These are phyloP conservation scores for Pezicula neosporulosa DNA, from an alignment of 2,329 filamentous ascomycete species.

Conservation along the genomic window DNA sequence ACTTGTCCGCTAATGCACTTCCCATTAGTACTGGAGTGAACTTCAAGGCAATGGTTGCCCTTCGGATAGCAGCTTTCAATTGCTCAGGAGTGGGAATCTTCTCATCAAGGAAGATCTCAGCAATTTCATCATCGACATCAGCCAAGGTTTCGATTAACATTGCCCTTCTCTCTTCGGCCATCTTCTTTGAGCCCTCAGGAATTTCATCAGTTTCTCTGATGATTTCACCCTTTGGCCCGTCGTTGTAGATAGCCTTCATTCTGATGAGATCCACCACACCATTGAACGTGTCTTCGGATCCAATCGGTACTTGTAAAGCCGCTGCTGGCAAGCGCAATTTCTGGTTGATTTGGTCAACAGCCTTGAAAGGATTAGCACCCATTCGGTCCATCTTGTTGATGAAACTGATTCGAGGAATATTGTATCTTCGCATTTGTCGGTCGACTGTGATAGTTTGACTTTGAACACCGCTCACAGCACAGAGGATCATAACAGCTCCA, in stretches of 20 bases:
- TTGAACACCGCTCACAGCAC: conserved; percentile 94
- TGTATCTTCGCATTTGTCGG: conserved; percentile 97
- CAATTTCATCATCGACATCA: conserved; percentile 97
- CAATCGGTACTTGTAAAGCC: conserved; percentile 92
- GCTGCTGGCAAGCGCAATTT: conserved; percentile 93
- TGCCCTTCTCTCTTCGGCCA: conserved; percentile 78
- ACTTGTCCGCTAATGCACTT: conserved; percentile 90
- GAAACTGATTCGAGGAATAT: conserved; percentile 91
- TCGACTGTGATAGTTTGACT: conserved; percentile 98
- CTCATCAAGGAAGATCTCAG: conserved; percentile 91
- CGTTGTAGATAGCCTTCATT: conserved; percentile 92
- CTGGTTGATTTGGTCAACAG: conserved; percentile 93
- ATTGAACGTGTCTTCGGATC: conserved; percentile 84
- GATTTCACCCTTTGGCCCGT: conserved; percentile 76
- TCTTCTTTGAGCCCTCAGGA: conserved; percentile 70
- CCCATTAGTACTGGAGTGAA: conserved; percentile 97
- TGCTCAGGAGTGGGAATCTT: conserved; percentile 73
- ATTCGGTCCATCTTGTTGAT: conserved; percentile 99
- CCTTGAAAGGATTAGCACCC: conserved; percentile 97
- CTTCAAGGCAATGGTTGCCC: conserved; percentile 82
- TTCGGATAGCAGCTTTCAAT: conserved; percentile 88
- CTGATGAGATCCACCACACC: conserved; percentile 90
- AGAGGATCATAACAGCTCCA: conserved; percentile 97
- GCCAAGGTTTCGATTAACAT: conserved; percentile 91
- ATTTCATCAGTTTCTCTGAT: conserved; percentile 77